Percentiles rank a stretch among this genome's conserved stretches.
phyloP scores from a whole-genome alignment of 495 filamentous ascomycete species.

The Penicillium nucicola region DNA sequence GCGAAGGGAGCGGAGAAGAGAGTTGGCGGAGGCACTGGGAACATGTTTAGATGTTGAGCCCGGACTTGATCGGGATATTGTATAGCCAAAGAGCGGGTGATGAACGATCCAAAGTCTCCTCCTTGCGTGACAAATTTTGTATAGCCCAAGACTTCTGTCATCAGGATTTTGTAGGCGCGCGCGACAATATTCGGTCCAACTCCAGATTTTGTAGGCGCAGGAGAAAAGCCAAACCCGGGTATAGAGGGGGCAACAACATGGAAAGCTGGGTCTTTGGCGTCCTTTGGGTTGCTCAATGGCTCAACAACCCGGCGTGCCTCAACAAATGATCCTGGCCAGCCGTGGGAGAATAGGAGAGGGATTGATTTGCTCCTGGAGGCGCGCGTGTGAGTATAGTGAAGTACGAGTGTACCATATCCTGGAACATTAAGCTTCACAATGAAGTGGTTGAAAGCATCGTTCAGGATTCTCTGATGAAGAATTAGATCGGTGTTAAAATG shows the following conservation, averaged over 20 bases:
- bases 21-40: constrained; percentile 10
- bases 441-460: constrained; percentile 7
- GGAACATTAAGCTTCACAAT: constrained; percentile 9
- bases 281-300: constrained; percentile 13
- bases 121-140: constrained; percentile 27
- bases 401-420: constrained; percentile 8
- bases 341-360: constrained; percentile 33
- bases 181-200: constrained; percentile 17
- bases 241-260: constrained; percentile 37
- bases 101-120: constrained; percentile 28
- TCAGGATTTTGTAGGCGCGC: constrained; percentile 18
- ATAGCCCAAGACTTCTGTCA: constrained; percentile 30
- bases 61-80: constrained; percentile 19
- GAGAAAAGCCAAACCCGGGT: constrained; percentile 34
- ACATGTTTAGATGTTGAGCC: constrained; percentile 22
- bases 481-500: too few species aligned
- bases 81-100: constrained; percentile 22
- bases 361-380: constrained; percentile 20
- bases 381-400: constrained; percentile 25
- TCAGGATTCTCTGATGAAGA: neutral
- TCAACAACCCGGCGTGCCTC: constrained; percentile 29
- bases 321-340: constrained; percentile 38
- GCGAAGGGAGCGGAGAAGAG: constrained; percentile 2
- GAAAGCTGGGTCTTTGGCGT: constrained; percentile 28
- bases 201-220: constrained; percentile 17